Evolutionary conservation across 2,329 filamentous ascomycete species (phyloP), one percentile per base, ranked within the genome.

Genomic region (Beauveria varroae): DNA sequence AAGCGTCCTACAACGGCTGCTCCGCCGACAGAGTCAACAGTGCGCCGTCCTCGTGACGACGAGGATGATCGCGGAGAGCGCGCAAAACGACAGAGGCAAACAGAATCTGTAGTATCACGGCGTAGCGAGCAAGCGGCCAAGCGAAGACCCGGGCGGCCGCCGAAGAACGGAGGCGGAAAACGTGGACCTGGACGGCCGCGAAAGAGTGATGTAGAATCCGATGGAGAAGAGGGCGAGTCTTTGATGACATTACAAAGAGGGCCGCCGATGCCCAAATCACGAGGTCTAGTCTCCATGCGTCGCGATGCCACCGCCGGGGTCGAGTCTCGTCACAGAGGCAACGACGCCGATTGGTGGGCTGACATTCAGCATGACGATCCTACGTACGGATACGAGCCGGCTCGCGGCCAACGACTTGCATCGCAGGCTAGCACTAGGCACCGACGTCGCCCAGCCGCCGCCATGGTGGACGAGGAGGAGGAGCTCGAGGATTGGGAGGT

Each of bases 401-500:
- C 40, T 8, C 50, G 49, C n/a, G 34, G 53, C 34, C 53, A 55
- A 30, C 34, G 37, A 14, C 43, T 51, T 4, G 18, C 30, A 7
- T n/a, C 46, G 14, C 30, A 55, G 14, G 34, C 46, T 18, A n/a
- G 16, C 24, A 51, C 50, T 4, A 62, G n/a, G 73, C 79, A 37
- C 73, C 76, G 16, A 53, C 63, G 41, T 50, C 47, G 7, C 34
- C 58, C 75, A 44, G 64, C 64, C 47, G 65, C 76, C 63, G 70
- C 74, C 46, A 74, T 74, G 3, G 72, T 74, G 5, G 78, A 81
- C 30, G 81, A 83, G 34, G 82, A 83, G 53, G 81, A 81, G 22
- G 76, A 82, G 46, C 76, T 80, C 14, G 88, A 91, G 65, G 81
- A 86, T 2, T 93, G 90, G 89, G 90, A 93, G 73, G 69, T 80